phyloP scores from a whole-genome alignment of 2,329 filamentous ascomycete genomes.

The Aspergillus fijiensis region DNA sequence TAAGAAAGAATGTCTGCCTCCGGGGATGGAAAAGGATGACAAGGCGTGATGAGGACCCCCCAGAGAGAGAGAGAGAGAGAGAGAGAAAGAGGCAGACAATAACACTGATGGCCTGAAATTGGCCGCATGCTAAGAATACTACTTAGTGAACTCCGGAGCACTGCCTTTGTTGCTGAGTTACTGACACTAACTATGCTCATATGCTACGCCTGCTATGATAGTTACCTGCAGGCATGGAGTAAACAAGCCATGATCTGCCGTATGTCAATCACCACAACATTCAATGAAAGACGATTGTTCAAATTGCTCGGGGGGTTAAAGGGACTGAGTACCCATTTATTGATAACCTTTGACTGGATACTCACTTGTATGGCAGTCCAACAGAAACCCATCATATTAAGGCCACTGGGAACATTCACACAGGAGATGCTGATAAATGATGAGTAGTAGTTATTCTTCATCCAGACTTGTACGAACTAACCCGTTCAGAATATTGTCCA shows the following conservation, averaged over 20 bases:
- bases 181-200: background rate
- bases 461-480: background rate
- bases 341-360: too few relatives aligned
- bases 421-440: background rate
- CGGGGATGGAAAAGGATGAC: background rate
- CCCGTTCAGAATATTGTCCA: conserved; percentile 7
- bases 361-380: too few relatives aligned
- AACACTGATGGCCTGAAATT: background rate
- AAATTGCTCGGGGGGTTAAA: too few relatives aligned
- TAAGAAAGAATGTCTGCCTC: conserved; percentile 13
- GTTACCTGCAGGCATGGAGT: background rate
- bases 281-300: too few relatives aligned
- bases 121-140: background rate
- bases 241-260: background rate
- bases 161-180: background rate
- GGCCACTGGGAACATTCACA: background rate
- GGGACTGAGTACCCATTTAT: too few relatives aligned
- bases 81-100: background rate
- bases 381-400: background rate
- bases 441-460: background rate
- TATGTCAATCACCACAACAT: background rate
- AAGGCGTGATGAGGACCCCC: background rate
- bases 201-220: background rate
- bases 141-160: too few relatives aligned
- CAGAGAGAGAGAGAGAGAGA: too few relatives aligned